These are phyloP conservation scores for Rhexocercosporidium sp. DNA, from an alignment of 2,329 filamentous ascomycete species.

Conservation along the genomic window DNA sequence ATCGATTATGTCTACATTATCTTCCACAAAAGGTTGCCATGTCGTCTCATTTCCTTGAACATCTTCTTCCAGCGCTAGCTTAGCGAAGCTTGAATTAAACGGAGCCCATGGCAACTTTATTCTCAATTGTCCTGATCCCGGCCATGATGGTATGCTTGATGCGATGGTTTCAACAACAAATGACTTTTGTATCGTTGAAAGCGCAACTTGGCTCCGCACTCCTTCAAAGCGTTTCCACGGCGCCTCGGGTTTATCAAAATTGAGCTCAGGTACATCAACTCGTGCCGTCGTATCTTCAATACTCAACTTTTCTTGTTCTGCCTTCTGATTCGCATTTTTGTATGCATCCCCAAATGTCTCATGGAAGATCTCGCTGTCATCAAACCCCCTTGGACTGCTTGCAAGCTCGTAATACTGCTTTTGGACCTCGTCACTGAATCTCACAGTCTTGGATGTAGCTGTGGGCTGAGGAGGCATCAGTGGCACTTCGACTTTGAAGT, in stretches of 20 bases:
- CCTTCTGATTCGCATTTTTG: constrained; percentile 28
- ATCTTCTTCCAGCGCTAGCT: constrained; percentile 47
- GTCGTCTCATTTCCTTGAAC: constrained; percentile 48
- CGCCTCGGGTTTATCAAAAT: constrained; percentile 47
- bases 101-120: constrained; percentile 53
- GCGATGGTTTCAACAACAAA: constrained; percentile 34
- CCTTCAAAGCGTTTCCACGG: constrained; percentile 51
- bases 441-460: constrained; percentile 29
- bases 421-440: constrained; percentile 38
- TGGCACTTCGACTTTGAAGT: constrained; percentile 39
- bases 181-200: constrained; percentile 43
- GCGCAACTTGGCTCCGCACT: constrained; percentile 19
- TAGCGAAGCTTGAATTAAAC: constrained; percentile 45
- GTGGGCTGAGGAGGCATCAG: constrained; percentile 37
- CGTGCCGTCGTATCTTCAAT: constrained; percentile 47
- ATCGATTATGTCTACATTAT: constrained; percentile 42
- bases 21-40: constrained; percentile 43
- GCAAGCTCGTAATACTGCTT: constrained; percentile 27
- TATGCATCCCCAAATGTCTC: constrained; percentile 34
- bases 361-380: constrained; percentile 34
- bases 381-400: constrained; percentile 9
- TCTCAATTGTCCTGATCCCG: constrained; percentile 44
- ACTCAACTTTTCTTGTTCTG: constrained; percentile 42
- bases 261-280: constrained; percentile 54
- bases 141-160: constrained; percentile 46